These are phyloP conservation scores for Apophysomyces elegans DNA, from an alignment of 371 early-diverging fungal genomes.

Conservation along the genomic window DNA sequence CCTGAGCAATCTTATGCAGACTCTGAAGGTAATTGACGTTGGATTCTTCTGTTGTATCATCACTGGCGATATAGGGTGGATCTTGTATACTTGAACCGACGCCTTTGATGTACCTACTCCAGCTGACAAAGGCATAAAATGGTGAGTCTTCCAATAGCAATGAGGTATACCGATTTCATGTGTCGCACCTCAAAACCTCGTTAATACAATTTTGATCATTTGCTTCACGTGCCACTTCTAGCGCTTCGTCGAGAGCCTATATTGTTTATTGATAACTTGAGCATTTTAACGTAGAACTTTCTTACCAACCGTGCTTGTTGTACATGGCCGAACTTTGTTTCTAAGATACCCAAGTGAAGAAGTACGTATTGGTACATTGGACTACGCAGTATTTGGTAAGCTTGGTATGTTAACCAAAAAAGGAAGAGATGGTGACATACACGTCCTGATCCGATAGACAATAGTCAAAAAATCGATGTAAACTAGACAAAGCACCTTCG, in stretches of 20 bases:
- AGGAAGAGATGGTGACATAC: conserved; percentile 20
- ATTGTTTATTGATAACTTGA: background rate
- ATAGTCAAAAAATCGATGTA: conserved; percentile 39
- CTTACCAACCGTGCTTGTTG: conserved; percentile 36
- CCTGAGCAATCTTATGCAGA: conserved; percentile 15
- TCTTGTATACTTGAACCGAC: conserved; percentile 1
- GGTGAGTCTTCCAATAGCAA: too few species aligned
- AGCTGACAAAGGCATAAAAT: conserved; percentile 12
- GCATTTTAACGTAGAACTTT: background rate
- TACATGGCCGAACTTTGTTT: conserved; percentile 44
- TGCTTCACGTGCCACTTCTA: conserved; percentile 37
- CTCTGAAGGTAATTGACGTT: conserved; percentile 24
- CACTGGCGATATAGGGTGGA: conserved; percentile 6
- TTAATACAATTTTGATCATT: conserved; percentile 42
- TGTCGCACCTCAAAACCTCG: conserved; percentile 36
- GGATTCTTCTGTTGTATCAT: conserved; percentile 9
- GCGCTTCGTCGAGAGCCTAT: conserved; percentile 43
- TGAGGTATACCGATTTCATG: background rate
- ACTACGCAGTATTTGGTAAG: conserved; percentile 15
- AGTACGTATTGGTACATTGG: conserved; percentile 43
- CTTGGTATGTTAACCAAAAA: background rate
- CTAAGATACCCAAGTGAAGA: conserved; percentile 41
- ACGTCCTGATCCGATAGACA: conserved; percentile 33
- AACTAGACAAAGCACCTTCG: conserved; percentile 30
- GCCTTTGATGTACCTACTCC: conserved; percentile 21